Conservation (phyloP, 1,139 yeast genomes). For the Suhomyces bokatorum region DNA sequence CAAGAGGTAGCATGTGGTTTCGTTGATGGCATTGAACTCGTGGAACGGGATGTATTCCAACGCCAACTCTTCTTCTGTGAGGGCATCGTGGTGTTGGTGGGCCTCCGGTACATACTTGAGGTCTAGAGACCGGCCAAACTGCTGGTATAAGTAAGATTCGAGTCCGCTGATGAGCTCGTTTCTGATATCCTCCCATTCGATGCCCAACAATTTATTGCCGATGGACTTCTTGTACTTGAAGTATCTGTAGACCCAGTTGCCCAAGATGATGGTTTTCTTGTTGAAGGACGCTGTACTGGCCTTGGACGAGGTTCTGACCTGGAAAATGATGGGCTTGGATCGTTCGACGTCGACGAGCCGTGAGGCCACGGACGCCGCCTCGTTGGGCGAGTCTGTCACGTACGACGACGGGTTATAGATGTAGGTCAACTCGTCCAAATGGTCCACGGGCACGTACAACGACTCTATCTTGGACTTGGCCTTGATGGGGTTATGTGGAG, state of each 20-base stretch:
- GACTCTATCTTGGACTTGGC: slow-evolving; percentile 12
- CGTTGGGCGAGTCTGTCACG: slow-evolving; percentile 13
- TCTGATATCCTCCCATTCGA: slow-evolving; percentile 50
- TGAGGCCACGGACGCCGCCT: slow-evolving; percentile 22
- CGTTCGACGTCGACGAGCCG: slow-evolving; percentile 25
- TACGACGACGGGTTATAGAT: slow-evolving; percentile 5
- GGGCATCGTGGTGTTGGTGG: slow-evolving; percentile 4
- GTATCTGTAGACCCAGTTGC: slow-evolving; percentile 37
- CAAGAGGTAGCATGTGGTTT: slow-evolving; percentile 30
- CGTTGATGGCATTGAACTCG: slow-evolving; percentile 39
- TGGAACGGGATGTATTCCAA: slow-evolving; percentile 34
- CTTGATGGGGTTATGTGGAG: slow-evolving; percentile 7
- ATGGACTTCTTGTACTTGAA: slow-evolving; percentile 43
- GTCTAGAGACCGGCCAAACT: slow-evolving; percentile 31
- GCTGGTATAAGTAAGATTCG: slow-evolving; percentile 37
- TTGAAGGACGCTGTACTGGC: slow-evolving; percentile 33
- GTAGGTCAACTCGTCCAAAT: slow-evolving; percentile 6
- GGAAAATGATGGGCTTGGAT: slow-evolving; percentile 33
- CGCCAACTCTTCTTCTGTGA: slow-evolving; percentile 18
- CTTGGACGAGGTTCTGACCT: slow-evolving; percentile 32
- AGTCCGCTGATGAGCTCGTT: slow-evolving; percentile 41
- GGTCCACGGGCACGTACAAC: slow-evolving; percentile 26
- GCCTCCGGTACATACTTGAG: slow-evolving; percentile 7
- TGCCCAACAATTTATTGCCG: slow-evolving; percentile 41
- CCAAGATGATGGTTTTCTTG: slow-evolving; percentile 29